Conservation (phyloP, 768 basidiomycete genomes). For the Russula ochroleuca region DNA sequence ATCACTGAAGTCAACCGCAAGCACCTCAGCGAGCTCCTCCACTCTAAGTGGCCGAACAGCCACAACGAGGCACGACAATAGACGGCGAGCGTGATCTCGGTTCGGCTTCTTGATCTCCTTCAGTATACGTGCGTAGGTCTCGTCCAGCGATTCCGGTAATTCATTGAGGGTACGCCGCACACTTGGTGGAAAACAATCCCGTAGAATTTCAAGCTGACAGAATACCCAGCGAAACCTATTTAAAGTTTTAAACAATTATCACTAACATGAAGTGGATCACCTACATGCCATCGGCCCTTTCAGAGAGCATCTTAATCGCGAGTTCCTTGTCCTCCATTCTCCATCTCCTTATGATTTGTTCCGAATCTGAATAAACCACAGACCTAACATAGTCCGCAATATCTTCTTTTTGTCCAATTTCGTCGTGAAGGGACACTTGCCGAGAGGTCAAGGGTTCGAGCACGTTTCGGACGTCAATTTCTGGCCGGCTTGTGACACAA, state of each 20-base stretch:
- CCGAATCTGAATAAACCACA: background rate
- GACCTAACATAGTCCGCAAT: background rate
- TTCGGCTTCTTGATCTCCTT: background rate
- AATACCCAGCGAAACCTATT: background rate
- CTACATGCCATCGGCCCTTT: background rate
- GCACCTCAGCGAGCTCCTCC: background rate
- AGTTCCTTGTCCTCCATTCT: background rate
- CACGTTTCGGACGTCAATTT: background rate
- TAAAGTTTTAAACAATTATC: background rate
- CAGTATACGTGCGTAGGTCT: background rate
- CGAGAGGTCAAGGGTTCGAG: background rate
- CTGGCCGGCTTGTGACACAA: conserved; percentile 2
- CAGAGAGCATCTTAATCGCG: background rate
- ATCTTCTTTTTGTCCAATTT: background rate
- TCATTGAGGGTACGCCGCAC: background rate
- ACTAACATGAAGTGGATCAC: background rate
- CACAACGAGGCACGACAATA: background rate
- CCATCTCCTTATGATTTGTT: background rate
- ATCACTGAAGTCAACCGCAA: background rate
- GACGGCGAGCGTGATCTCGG: background rate
- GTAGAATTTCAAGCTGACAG: background rate
- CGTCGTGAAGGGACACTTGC: background rate
- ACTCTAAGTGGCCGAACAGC: background rate
- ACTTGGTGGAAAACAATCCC: background rate
- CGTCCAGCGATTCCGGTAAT: background rate